Conservation (phyloP, 441 rosid species). For the Dalechampia spathulata region DNA sequence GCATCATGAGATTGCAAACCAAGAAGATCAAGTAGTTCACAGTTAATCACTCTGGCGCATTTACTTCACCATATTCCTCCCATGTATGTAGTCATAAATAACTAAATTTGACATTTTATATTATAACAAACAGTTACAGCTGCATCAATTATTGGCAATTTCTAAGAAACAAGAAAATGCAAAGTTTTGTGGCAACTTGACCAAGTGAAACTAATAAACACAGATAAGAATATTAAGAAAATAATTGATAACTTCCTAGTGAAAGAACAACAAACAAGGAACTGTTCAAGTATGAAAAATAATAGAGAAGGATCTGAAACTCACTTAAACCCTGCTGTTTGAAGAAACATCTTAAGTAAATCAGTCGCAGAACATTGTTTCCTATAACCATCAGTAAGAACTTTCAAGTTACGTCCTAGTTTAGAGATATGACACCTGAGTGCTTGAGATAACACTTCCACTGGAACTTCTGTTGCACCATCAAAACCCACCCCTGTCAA, state of each 20-base stretch:
- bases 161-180: background rate
- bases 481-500: slow-evolving; percentile 60
- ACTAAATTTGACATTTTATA: background rate
- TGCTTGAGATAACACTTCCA: slow-evolving; percentile 75
- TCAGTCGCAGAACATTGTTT: slow-evolving; percentile 76
- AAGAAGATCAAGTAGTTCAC: background rate
- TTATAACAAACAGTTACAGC: background rate
- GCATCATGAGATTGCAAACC: background rate
- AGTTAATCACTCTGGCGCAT: background rate
- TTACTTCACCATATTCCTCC: background rate
- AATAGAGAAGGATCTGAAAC: slow-evolving; percentile 9
- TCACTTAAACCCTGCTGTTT: slow-evolving; percentile 58
- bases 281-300: background rate
- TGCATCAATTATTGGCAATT: background rate
- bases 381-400: slow-evolving; percentile 75
- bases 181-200: background rate
- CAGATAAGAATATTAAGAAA: background rate
- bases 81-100: too few relatives aligned
- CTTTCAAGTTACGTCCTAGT: slow-evolving; percentile 59
- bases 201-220: background rate
- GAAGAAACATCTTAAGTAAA: slow-evolving; percentile 85
- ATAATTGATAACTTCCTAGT: background rate
- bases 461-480: slow-evolving; percentile 63
- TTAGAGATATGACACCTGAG: slow-evolving; percentile 59
- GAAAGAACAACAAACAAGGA: background rate